phyloP scores from a whole-genome alignment of 2,329 filamentous ascomycete species.

The Clonostachys sp. region DNA sequence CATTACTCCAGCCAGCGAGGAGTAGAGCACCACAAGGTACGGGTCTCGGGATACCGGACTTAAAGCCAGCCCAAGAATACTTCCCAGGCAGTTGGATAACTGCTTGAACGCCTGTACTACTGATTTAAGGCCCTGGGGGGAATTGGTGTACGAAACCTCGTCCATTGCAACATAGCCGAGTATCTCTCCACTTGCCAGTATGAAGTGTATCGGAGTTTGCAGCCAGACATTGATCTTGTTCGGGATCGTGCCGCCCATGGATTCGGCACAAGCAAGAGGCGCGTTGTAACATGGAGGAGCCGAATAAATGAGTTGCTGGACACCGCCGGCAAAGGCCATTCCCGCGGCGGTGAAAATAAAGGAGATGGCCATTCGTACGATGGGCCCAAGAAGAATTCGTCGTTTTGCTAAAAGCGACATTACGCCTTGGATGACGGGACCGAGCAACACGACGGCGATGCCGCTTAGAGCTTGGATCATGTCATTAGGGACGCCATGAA shows the following conservation, averaged over 20 bases:
- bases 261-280: not conserved
- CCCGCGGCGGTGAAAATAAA: conserved; percentile 61
- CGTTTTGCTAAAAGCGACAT: conserved; percentile 18
- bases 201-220: conserved; percentile 46
- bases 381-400: conserved; percentile 1
- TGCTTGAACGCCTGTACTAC: not conserved
- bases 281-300: conserved; percentile 41
- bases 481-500: conserved; percentile 66
- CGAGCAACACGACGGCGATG: conserved; percentile 61
- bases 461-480: conserved; percentile 65
- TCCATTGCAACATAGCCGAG: conserved; percentile 63
- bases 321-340: conserved; percentile 43
- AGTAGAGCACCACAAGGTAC: conserved; percentile 62
- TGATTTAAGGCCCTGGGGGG: conserved; percentile 31
- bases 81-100: conserved; percentile 53
- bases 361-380: conserved; percentile 24
- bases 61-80: conserved; percentile 56
- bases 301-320: conserved; percentile 54
- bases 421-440: conserved; percentile 43
- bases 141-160: conserved; percentile 71
- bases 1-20: conserved; percentile 37
- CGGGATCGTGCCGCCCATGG: conserved; percentile 21
- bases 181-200: conserved; percentile 55
- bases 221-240: conserved; percentile 49
- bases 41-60: conserved; percentile 57